Conservation (phyloP, 2,329 filamentous ascomycete genomes). For the Tolypocladium tropicale region DNA sequence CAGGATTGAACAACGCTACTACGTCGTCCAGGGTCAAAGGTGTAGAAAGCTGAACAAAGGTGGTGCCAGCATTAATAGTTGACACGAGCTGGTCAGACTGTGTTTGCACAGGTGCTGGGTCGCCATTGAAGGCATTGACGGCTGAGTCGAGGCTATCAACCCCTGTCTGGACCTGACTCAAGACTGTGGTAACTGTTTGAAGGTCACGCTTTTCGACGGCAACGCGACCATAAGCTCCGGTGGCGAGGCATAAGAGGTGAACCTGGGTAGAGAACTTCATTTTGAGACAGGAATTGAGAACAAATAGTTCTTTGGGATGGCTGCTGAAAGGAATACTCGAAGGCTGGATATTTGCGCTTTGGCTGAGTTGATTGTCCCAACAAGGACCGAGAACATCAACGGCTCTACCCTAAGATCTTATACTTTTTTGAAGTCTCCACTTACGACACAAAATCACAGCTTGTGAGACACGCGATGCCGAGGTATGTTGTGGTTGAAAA, state of each 20-base stretch:
- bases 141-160: background rate
- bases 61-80: background rate
- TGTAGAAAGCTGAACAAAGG: background rate
- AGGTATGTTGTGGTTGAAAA: background rate
- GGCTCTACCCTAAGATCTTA: background rate
- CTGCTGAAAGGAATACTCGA: background rate
- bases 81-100: background rate
- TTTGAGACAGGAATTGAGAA: background rate
- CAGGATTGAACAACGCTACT: background rate
- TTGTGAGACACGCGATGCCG: background rate
- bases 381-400: background rate
- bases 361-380: background rate
- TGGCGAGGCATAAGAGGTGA: background rate
- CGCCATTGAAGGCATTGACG: background rate
- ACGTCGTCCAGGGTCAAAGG: background rate
- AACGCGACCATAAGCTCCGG: background rate
- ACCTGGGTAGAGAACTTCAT: constrained; percentile 3
- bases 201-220: constrained; percentile 1
- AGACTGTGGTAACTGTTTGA: background rate
- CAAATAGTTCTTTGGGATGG: background rate
- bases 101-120: background rate
- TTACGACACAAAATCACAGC: background rate
- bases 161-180: background rate
- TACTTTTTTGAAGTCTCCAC: background rate
- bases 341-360: background rate